A percentile compares a stretch with the other conserved stretches of the same genome.
These are phyloP conservation scores for Ensete ventricosum DNA, from an alignment of 176 grass and related monocot genomes.

Conservation along the genomic window DNA sequence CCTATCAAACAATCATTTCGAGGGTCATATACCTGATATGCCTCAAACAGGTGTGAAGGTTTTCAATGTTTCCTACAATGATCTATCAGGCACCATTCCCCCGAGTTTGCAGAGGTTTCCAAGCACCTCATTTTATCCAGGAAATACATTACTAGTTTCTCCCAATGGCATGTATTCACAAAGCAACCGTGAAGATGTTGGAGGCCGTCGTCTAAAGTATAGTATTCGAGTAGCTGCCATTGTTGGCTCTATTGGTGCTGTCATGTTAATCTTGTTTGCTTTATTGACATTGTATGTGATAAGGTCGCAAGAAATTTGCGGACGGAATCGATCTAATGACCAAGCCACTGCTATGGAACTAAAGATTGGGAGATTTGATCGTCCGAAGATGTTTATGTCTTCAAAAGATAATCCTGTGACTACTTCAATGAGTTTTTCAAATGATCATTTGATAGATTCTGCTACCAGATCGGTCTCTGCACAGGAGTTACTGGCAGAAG, in stretches of 20 bases:
- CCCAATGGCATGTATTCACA: constrained; percentile 51
- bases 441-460: constrained; percentile 67
- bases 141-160: constrained; percentile 63
- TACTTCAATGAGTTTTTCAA: constrained; percentile 80
- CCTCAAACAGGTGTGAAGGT: constrained; percentile 44
- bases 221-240: constrained; percentile 62
- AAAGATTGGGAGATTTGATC: constrained; percentile 53
- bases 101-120: constrained; percentile 77
- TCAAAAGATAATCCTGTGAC: constrained; percentile 66
- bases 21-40: constrained; percentile 70
- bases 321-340: constrained; percentile 49
- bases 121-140: constrained; percentile 65
- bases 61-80: constrained; percentile 85
- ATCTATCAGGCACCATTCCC: constrained; percentile 66
- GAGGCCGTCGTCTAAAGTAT: constrained; percentile 39
- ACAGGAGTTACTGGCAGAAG: constrained; percentile 65
- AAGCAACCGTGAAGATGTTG: constrained; percentile 24
- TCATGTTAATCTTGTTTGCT: constrained; percentile 66
- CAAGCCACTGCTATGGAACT: constrained; percentile 63
- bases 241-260: constrained; percentile 59
- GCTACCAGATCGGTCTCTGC: constrained; percentile 73
- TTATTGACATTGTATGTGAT: constrained; percentile 59
- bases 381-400: constrained; percentile 39
- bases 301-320: constrained; percentile 75
- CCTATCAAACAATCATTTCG: constrained; percentile 75